Evolutionary conservation across 306 rosid genomes (phyloP).

Genomic region (Cicer yamashitae): DNA sequence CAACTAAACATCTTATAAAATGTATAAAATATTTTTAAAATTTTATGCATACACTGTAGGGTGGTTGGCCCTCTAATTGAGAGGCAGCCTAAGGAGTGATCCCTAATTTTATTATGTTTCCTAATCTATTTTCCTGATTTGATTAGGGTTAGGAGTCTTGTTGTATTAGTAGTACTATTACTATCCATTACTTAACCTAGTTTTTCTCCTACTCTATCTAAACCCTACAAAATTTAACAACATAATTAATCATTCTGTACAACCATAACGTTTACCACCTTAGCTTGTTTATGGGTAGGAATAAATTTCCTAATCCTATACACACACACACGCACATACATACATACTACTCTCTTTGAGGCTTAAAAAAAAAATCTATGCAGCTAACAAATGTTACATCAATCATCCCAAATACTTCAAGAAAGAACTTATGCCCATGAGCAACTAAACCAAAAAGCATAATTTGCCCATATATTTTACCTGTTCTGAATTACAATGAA

Average conservation of each 20-base stretch:
- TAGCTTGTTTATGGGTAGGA: neutral
- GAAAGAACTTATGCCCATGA: slow-evolving; percentile 25
- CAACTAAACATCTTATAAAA: neutral
- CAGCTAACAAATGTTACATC: slow-evolving; percentile 29
- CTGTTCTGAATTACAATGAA: slow-evolving; percentile 72
- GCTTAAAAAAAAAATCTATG: neutral
- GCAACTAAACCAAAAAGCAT: slow-evolving; percentile 26
- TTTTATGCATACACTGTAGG: neutral
- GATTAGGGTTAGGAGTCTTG: neutral
- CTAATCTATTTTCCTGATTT: neutral
- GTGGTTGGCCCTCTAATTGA: neutral
- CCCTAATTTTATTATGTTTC: slow-evolving; percentile 26
- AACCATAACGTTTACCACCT: slow-evolving; percentile 31
- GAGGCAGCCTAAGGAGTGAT: neutral
- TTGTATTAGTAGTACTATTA: slow-evolving; percentile 1
- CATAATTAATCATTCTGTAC: slow-evolving; percentile 11
- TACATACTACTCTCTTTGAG: neutral
- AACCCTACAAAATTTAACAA: slow-evolving; percentile 20
- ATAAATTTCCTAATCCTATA: neutral
- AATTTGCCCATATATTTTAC: slow-evolving; percentile 48
- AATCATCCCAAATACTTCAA: slow-evolving; percentile 38
- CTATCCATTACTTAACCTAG: slow-evolving; percentile 2
- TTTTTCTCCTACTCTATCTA: slow-evolving; percentile 8
- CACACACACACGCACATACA: neutral
- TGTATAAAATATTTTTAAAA: neutral